Conservation (phyloP, 2,329 filamentous ascomycete species). For the Sphaerostilbella broomeana region DNA sequence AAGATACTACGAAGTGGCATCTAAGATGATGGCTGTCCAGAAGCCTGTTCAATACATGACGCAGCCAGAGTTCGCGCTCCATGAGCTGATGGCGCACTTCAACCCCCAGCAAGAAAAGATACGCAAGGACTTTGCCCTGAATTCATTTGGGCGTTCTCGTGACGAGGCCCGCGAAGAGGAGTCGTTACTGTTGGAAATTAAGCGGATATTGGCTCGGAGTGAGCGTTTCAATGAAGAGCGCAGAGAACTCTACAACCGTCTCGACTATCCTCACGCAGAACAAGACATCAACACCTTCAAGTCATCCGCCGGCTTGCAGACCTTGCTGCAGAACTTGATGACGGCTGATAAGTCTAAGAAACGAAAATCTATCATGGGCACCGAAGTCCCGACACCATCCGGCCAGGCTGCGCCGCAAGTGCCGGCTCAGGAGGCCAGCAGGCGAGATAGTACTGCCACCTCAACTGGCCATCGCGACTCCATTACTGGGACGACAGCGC, state of each 20-base stretch:
- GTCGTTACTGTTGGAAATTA: constrained; percentile 79
- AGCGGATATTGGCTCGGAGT: constrained; percentile 81
- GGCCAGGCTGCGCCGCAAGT: constrained; percentile 32
- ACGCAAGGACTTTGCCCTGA: constrained; percentile 78
- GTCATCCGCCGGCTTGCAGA: constrained; percentile 70
- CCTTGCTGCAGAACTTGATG: constrained; percentile 75
- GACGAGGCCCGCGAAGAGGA: constrained; percentile 93
- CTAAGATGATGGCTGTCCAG: constrained; percentile 72
- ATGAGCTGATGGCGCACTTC: constrained; percentile 83
- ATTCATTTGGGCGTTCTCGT: constrained; percentile 68
- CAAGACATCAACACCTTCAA: constrained; percentile 72
- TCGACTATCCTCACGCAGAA: constrained; percentile 70
- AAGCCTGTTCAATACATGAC: constrained; percentile 85
- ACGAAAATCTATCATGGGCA: constrained; percentile 60
- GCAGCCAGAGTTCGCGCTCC: constrained; percentile 70
- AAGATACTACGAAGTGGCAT: constrained; percentile 81
- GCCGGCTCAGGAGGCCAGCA: constrained; percentile 31
- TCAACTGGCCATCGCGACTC: constrained; percentile 34
- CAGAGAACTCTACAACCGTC: constrained; percentile 74
- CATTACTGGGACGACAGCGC: constrained; percentile 28
- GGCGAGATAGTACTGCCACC: constrained; percentile 49
- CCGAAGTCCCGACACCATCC: constrained; percentile 44
- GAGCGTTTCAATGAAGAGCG: constrained; percentile 84
- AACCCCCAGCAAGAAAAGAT: constrained; percentile 70
- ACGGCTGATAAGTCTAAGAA: constrained; percentile 85